Evolutionary conservation across 495 filamentous ascomycete species (phyloP).

Genomic region (Physcia stellaris): DNA sequence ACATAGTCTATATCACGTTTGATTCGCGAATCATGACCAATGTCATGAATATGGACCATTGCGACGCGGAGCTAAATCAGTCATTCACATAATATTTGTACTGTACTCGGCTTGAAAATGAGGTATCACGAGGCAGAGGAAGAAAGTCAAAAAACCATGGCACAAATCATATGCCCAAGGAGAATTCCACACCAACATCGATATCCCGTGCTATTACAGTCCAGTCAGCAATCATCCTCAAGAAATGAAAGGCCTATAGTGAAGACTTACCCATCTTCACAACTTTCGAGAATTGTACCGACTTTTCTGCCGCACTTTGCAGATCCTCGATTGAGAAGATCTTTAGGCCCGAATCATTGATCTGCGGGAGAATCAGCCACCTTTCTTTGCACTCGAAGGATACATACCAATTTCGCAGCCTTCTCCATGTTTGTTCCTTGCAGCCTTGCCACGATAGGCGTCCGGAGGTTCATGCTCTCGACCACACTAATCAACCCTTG

Average conservation of each 20-base stretch:
- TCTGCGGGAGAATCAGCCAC: slow-evolving; percentile 25
- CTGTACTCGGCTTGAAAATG: too few relatives aligned
- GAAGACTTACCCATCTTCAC: slow-evolving; percentile 79
- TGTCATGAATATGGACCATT: too few relatives aligned
- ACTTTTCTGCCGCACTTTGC: slow-evolving; percentile 93
- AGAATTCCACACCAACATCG: slow-evolving; percentile 96
- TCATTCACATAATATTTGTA: too few relatives aligned
- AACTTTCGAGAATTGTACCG: slow-evolving; percentile 96
- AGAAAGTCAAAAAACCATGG: too few relatives aligned
- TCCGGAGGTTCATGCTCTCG: slow-evolving; percentile 82
- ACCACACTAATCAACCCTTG: slow-evolving; percentile 92
- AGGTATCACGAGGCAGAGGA: too few relatives aligned
- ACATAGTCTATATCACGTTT: too few relatives aligned
- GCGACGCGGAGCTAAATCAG: too few relatives aligned
- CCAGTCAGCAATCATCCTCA: not conserved
- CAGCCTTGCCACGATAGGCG: slow-evolving; percentile 88
- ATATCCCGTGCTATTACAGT: slow-evolving; percentile 86
- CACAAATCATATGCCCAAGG: slow-evolving; percentile 91
- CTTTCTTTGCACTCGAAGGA: slow-evolving; percentile 4
- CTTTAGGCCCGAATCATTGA: slow-evolving; percentile 96
- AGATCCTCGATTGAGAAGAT: slow-evolving; percentile 99
- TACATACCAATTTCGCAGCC: slow-evolving; percentile 66
- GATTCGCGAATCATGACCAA: too few relatives aligned
- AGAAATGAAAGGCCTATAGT: not conserved
- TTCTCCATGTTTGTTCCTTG: slow-evolving; percentile 98